phyloP scores from a whole-genome alignment of 768 basidiomycete genomes.

The Phanerodontia chrysosporium region DNA sequence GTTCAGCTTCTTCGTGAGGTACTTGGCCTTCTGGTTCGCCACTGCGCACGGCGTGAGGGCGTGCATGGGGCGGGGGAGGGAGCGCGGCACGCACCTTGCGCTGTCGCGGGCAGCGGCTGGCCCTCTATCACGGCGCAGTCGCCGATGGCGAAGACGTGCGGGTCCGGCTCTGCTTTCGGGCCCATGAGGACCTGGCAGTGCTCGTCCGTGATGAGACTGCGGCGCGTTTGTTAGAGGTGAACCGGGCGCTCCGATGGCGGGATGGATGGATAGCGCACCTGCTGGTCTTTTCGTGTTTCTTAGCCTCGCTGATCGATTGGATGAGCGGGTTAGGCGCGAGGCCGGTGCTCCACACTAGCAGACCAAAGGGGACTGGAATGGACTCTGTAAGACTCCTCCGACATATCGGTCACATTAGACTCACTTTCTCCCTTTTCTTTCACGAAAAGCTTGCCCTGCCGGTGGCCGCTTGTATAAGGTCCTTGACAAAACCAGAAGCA shows the following conservation, averaged over 20 bases:
- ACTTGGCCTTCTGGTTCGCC: constrained; percentile 72
- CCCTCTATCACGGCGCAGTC: constrained; percentile 64
- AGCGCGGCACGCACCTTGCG: constrained; percentile 51
- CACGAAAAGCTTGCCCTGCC: constrained; percentile 61
- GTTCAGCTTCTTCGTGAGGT: constrained; percentile 65
- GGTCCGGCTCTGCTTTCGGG: constrained; percentile 45
- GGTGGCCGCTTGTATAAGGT: not conserved
- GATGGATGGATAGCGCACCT: constrained; percentile 33
- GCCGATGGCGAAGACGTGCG: constrained; percentile 79
- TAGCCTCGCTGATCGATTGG: constrained; percentile 49
- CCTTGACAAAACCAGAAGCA: not conserved
- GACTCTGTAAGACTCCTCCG: constrained; percentile 9
- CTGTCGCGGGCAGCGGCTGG: constrained; percentile 71
- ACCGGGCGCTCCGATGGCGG: not conserved
- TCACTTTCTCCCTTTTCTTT: constrained; percentile 70
- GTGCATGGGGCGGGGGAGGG: not conserved
- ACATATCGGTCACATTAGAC: not conserved
- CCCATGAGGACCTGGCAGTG: constrained; percentile 57
- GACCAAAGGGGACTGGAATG: constrained; percentile 64
- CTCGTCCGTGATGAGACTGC: constrained; percentile 47
- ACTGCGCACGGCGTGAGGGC: constrained; percentile 37
- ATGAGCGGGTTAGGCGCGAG: constrained; percentile 80
- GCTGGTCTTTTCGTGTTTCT: constrained; percentile 57
- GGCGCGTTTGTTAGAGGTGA: too few relatives aligned
- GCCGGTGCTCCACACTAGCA: constrained; percentile 88